Evolutionary conservation across 2,329 filamentous ascomycete genomes (phyloP), one percentile per base, ranked within the genome.

Genomic region (Aureobasidium sp.): DNA sequence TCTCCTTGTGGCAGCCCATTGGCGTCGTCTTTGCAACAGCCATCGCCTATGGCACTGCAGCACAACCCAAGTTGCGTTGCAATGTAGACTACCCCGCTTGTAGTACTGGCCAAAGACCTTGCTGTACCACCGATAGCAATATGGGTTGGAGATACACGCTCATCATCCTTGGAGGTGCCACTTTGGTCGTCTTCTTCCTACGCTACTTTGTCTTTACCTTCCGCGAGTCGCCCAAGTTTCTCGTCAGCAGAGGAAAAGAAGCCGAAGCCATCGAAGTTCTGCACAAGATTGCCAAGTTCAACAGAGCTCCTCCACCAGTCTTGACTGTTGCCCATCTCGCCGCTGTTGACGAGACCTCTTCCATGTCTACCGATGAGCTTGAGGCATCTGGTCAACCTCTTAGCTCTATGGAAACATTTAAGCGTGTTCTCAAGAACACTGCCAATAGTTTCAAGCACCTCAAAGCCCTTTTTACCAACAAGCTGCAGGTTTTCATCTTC

Each of bases 171-270:
- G 76, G 76, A 0, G 70, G 69, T 0, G 70, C 78, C 67, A 78
- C 76, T 0, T 65, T 78, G 1, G 61, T 72, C 13, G 70, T 79
- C 13, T 85, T 83, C 47, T 68, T 85, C 48, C 67, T 81, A 1
- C 80, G 84, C 23, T 76, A 84, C 41, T 78, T 80, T 1, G 68
- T 85, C 41, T 80, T 86, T 66, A 73, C 75, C 5, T 80, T 86
- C 51, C 78, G 77, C 64, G 83, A 86, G 66, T 84, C 82, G 1
- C 84, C 84, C 0, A 86, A 86, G 67, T 86, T 82, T 66, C 75
- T 84, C 6, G 73, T 86, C 8, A 80, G 78, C 46, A 73, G 77
- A 13, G 82, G 82, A 10, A 70, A 77, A 27, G 83, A 86, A 55
- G 78, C 72, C 2, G 74, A 80, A 62, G 77, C 84, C 0, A 77